phyloP scores from a whole-genome alignment of 768 basidiomycete species.

The Daedaleopsis nitida region DNA sequence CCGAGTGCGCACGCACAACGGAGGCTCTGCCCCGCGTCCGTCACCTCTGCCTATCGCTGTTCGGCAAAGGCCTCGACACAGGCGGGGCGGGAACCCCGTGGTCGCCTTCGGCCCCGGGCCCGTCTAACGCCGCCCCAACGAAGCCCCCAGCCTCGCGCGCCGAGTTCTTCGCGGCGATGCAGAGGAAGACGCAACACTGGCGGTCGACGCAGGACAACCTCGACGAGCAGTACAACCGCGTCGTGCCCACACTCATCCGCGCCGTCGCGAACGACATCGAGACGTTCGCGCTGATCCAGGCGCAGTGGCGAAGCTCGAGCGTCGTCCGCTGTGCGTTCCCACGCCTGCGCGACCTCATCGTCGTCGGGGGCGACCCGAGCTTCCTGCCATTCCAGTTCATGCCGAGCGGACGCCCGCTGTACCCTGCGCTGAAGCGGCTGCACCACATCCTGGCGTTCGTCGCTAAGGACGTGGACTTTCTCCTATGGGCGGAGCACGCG shows the following conservation, averaged over 20 bases:
- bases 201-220: slow-evolving; percentile 10
- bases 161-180: slow-evolving; percentile 11
- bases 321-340: slow-evolving; percentile 14
- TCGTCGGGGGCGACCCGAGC: slow-evolving; percentile 14
- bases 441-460: slow-evolving; percentile 14
- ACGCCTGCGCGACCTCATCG: slow-evolving; percentile 11
- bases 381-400: slow-evolving; percentile 7
- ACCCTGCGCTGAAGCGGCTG: slow-evolving; percentile 14
- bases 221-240: slow-evolving; percentile 20
- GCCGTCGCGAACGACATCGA: slow-evolving; percentile 10
- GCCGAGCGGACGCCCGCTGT: neutral
- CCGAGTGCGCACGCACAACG: slow-evolving; percentile 8
- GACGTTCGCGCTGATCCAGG: slow-evolving; percentile 12
- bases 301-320: slow-evolving; percentile 12
- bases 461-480: slow-evolving; percentile 9
- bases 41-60: slow-evolving; percentile 19
- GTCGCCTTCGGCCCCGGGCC: neutral
- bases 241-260: slow-evolving; percentile 14
- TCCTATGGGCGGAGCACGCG: slow-evolving; percentile 12
- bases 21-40: slow-evolving; percentile 16
- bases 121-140: neutral
- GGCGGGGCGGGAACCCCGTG: neutral
- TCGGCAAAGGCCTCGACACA: slow-evolving; percentile 2
- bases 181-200: slow-evolving; percentile 10
- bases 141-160: slow-evolving; percentile 10